A percentile compares a stretch with the other conserved stretches of the same genome.
Evolutionary conservation across 768 basidiomycete genomes (phyloP).

Genomic region (Cyclocybe aegerita): DNA sequence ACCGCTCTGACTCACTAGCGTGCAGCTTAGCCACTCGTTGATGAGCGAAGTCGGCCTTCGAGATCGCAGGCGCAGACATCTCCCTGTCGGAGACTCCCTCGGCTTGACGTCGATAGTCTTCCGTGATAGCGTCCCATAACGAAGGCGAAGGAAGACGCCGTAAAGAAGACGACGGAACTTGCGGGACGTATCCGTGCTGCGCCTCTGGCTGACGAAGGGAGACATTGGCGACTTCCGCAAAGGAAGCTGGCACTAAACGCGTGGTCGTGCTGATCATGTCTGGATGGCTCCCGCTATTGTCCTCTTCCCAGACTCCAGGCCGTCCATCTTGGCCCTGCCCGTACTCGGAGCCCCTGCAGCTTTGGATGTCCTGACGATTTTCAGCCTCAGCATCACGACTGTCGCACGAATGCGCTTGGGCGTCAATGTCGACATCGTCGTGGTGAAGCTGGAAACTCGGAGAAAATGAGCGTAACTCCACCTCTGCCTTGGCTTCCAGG

Average conservation of each 20-base stretch:
- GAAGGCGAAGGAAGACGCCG: constrained; percentile 7
- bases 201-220: constrained; percentile 3
- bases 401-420: neutral
- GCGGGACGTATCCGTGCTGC: constrained; percentile 1
- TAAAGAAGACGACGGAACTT: neutral
- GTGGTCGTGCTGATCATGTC: constrained; percentile 15
- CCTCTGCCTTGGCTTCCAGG: neutral
- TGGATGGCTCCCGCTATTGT: constrained; percentile 7
- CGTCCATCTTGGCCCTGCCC: constrained; percentile 9
- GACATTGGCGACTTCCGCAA: neutral
- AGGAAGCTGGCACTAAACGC: constrained; percentile 13
- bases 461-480: constrained; percentile 34
- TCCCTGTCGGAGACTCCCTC: constrained; percentile 5
- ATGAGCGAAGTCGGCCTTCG: no score
- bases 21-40: constrained; percentile 8
- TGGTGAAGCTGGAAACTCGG: constrained; percentile 36
- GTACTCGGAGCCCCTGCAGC: neutral
- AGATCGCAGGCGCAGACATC: no score
- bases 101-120: constrained; percentile 13
- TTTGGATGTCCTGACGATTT: neutral
- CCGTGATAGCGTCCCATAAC: constrained; percentile 15
- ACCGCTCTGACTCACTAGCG: constrained; percentile 10
- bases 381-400: neutral
- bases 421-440: constrained; percentile 9
- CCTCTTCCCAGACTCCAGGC: constrained; percentile 16